Evolutionary conservation across 768 basidiomycete genomes (phyloP).

Genomic region (Candolleomyces aberdarensis): DNA sequence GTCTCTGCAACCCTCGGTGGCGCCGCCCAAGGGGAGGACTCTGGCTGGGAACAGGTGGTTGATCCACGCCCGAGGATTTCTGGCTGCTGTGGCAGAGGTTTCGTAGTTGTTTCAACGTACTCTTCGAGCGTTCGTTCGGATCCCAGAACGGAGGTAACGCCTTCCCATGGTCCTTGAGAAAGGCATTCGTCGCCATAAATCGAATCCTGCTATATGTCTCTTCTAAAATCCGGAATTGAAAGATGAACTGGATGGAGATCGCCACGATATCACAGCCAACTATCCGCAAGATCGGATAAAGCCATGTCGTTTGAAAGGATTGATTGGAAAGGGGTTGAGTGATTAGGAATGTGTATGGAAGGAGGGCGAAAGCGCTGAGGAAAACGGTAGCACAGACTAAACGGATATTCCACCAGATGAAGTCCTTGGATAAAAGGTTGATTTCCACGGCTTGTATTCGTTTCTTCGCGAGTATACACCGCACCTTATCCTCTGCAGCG

Average conservation of each 20-base stretch:
- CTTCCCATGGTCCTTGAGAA: background rate
- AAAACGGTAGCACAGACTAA: background rate
- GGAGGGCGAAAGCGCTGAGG: background rate
- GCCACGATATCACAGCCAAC: background rate
- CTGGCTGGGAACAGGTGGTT: too few relatives aligned
- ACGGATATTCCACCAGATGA: background rate
- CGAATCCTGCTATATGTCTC: background rate
- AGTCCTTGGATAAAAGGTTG: background rate
- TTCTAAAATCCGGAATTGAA: constrained; percentile 5
- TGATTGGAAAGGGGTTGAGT: background rate
- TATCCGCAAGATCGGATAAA: constrained; percentile 1
- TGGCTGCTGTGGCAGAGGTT: too few relatives aligned
- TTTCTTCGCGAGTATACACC: background rate
- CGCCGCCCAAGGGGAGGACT: too few relatives aligned
- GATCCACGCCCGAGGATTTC: too few relatives aligned
- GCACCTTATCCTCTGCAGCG: background rate
- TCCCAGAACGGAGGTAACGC: background rate
- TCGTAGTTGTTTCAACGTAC: background rate
- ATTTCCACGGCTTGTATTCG: background rate
- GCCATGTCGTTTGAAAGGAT: background rate
- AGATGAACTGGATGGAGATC: background rate
- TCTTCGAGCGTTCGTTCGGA: background rate
- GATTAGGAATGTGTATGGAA: background rate
- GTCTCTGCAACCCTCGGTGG: background rate
- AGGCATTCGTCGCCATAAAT: background rate